These are phyloP conservation scores for Ogataea salicorniae DNA, from an alignment of 805 yeast species.

Conservation along the genomic window DNA sequence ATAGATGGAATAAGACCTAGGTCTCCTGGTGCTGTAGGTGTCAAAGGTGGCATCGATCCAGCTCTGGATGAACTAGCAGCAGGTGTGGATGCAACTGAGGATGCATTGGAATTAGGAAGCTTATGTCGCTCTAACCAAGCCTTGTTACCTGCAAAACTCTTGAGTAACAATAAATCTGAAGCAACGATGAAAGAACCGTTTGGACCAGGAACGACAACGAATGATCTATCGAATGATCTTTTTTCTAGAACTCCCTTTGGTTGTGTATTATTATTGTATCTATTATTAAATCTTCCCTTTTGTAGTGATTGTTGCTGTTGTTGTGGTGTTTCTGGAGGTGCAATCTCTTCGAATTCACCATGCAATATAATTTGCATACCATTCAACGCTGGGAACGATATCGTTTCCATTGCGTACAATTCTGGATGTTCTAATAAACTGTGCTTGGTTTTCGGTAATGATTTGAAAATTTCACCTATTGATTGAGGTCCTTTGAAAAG, in stretches of 20 bases:
- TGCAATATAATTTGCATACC: slow-evolving; percentile 79
- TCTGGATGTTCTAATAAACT: slow-evolving; percentile 57
- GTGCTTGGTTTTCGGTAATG: slow-evolving; percentile 78
- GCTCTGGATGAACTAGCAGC: slow-evolving; percentile 13
- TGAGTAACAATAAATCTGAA: slow-evolving; percentile 70
- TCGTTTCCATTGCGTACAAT: slow-evolving; percentile 70
- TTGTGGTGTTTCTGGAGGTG: slow-evolving; percentile 40
- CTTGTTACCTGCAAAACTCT: slow-evolving; percentile 49
- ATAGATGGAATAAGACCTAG: too few relatives aligned
- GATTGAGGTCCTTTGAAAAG: slow-evolving; percentile 65
- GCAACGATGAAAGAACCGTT: slow-evolving; percentile 76
- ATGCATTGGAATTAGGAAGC: slow-evolving; percentile 6
- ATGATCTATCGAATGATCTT: slow-evolving; percentile 82
- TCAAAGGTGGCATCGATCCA: background rate
- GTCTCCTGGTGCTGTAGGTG: too few relatives aligned
- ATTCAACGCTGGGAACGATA: slow-evolving; percentile 62
- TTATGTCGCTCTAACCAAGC: slow-evolving; percentile 42
- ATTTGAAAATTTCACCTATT: slow-evolving; percentile 55
- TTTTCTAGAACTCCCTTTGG: slow-evolving; percentile 37
- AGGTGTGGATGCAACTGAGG: slow-evolving; percentile 14
- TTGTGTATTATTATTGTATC: slow-evolving; percentile 20
- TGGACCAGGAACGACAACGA: slow-evolving; percentile 67
- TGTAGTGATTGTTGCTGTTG: slow-evolving; percentile 7
- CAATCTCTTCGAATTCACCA: slow-evolving; percentile 75
- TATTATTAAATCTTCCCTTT: slow-evolving; percentile 10